These are phyloP conservation scores for Pseudopediastrum boryanum DNA, from an alignment of 139 green algal species.

Conservation along the genomic window DNA sequence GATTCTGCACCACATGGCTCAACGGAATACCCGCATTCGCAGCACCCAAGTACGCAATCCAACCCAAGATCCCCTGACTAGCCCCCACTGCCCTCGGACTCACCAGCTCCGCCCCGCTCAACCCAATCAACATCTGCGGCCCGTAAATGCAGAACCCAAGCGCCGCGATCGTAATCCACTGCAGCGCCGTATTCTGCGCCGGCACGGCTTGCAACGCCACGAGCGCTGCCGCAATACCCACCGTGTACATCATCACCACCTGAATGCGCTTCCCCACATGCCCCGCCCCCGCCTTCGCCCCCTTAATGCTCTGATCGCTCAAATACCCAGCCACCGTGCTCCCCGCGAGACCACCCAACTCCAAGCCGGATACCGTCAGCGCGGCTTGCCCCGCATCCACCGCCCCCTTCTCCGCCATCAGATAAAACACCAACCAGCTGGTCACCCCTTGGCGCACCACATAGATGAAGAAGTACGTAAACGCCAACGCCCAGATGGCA, in stretches of 20 bases:
- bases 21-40: conserved; percentile 58
- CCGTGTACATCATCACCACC: conserved; percentile 86
- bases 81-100: conserved; percentile 44
- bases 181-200: conserved; percentile 54
- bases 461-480: conserved; percentile 84
- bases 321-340: conserved; percentile 74
- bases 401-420: conserved; percentile 74
- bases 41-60: conserved; percentile 71
- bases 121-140: conserved; percentile 83
- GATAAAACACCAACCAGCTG: conserved; percentile 78
- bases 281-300: conserved; percentile 47
- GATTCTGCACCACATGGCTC: conserved; percentile 42
- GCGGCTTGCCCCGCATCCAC: conserved; percentile 65
- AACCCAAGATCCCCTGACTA: conserved; percentile 58
- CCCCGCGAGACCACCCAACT: conserved; percentile 84
- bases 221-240: conserved; percentile 75
- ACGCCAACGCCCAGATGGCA: conserved; percentile 57
- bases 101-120: conserved; percentile 80
- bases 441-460: conserved; percentile 73
- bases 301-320: conserved; percentile 62
- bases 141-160: conserved; percentile 90
- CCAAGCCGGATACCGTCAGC: conserved; percentile 77
- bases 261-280: conserved; percentile 81
- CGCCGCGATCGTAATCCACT: conserved; percentile 83
- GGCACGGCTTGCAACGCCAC: conserved; percentile 69